Conservation (phyloP, 1,284 basidiomycete genomes). For the Thecaphora thlaspeos region DNA sequence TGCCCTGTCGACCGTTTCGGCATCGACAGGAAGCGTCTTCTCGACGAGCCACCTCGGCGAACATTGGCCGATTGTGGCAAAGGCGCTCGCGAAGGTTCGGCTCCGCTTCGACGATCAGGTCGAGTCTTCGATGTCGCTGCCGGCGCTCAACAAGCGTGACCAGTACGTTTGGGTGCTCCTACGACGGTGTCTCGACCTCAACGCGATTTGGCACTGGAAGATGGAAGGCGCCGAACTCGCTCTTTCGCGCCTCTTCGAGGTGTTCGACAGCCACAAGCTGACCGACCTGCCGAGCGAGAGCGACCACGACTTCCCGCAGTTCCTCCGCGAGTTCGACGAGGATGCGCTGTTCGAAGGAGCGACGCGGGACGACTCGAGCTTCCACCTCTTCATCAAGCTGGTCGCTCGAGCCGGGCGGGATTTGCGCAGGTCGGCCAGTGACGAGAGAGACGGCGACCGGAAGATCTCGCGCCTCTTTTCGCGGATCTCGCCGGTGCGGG, state of each 20-base stretch:
- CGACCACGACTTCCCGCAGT: slow-evolving; percentile 71
- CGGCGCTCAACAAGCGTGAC: slow-evolving; percentile 68
- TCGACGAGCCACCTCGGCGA: slow-evolving; percentile 63
- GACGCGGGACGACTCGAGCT: slow-evolving; percentile 67
- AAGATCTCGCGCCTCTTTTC: slow-evolving; percentile 73
- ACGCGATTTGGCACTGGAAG: slow-evolving; percentile 73
- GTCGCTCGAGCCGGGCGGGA: slow-evolving; percentile 64
- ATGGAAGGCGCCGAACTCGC: slow-evolving; percentile 63
- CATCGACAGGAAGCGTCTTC: slow-evolving; percentile 63
- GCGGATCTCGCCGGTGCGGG: slow-evolving; percentile 73
- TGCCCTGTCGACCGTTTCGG: slow-evolving; percentile 75
- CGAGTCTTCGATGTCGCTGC: slow-evolving; percentile 61
- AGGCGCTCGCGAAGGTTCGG: slow-evolving; percentile 56
- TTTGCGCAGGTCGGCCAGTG: slow-evolving; percentile 35
- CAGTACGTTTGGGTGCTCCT: slow-evolving; percentile 73
- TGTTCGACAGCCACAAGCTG: slow-evolving; percentile 79
- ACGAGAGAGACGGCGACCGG: slow-evolving; percentile 38
- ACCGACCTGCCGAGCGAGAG: slow-evolving; percentile 73
- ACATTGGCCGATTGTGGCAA: slow-evolving; percentile 66
- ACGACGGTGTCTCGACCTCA: slow-evolving; percentile 72
- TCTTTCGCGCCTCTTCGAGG: slow-evolving; percentile 69
- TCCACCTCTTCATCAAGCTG: slow-evolving; percentile 76
- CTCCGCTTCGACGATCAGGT: slow-evolving; percentile 65
- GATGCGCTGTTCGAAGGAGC: slow-evolving; percentile 6
- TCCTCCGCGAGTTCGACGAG: slow-evolving; percentile 65